These are phyloP conservation scores for Solanum etuberosum DNA, from an alignment of 257 asterid species.

Conservation along the genomic window DNA sequence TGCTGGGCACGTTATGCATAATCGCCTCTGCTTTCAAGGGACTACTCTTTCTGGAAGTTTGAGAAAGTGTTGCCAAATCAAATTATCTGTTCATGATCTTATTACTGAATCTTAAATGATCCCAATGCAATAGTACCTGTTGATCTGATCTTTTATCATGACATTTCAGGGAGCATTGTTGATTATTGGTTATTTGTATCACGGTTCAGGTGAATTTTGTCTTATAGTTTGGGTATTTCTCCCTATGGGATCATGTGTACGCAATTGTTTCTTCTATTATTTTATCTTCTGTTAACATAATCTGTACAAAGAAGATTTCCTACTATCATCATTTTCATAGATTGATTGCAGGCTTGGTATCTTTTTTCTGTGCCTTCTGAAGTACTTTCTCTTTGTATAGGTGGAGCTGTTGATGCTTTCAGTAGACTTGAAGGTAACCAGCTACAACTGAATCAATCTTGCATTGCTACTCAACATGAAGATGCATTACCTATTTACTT, in stretches of 20 bases:
- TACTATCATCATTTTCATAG: background rate
- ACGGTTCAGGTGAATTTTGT: background rate
- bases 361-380: background rate
- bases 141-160: background rate
- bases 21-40: background rate
- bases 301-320: background rate
- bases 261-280: background rate
- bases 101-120: background rate
- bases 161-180: background rate
- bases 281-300: background rate
- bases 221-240: background rate
- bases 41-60: background rate
- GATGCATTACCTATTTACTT: background rate
- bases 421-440: background rate
- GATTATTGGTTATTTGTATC: background rate
- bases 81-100: background rate
- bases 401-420: background rate
- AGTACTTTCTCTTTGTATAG: background rate
- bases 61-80: background rate
- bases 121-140: background rate
- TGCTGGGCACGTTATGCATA: background rate
- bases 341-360: background rate
- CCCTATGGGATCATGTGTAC: background rate
- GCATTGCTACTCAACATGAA: background rate
- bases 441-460: background rate